Evolutionary conservation across 1,139 yeast genomes (phyloP), one percentile per base, ranked within the genome.

Genomic region (Pneumocystis wakefieldiae): DNA sequence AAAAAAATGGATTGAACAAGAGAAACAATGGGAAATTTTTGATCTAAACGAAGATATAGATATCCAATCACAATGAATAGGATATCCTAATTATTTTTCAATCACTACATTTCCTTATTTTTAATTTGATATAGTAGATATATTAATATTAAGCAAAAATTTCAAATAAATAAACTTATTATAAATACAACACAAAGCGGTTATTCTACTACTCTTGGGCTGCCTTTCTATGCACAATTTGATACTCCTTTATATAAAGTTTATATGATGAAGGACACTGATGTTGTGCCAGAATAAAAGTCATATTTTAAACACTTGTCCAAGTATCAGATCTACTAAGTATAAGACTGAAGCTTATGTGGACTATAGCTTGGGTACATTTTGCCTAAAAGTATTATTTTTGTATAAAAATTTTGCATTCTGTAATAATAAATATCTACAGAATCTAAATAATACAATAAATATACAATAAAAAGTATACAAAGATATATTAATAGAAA

Each of bases 11-110:
- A 41, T 61, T 17, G 58, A 38, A 3, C 57, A 57, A 55, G 62
- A 62, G 17, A 61, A 62, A 6, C 64, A 64, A 28, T 66, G 69
- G 69, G 61, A 58, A 15, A 59, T 65, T 37, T 62, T 64, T 53
- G 42, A 64, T 28, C 62, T 64, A 64, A 24, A 48, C 3, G 17
- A 48, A 12, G 55, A 48, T 24, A 24, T 48, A 48, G n/a, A 48
- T 48, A 24, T 12, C 24, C 2, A 24, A 48, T 24, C n/a, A 48
- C 32, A 48, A 48, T 48, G 14, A 48, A 19, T 24, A 48, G 7
- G 19, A 12, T 24, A 48, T 48, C 12, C 48, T 48, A 10, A 48
- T 48, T 48, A 24, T 24, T 32, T 17, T 41, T 12, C 10, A 24
- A 48, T 19, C 10, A 12, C 12, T 48, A 7, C 29, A 42, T 19